A percentile compares a stretch with the other conserved stretches of the same genome.
phyloP scores from a whole-genome alignment of 1,284 basidiomycete species.

The Testicularia cyperi region DNA sequence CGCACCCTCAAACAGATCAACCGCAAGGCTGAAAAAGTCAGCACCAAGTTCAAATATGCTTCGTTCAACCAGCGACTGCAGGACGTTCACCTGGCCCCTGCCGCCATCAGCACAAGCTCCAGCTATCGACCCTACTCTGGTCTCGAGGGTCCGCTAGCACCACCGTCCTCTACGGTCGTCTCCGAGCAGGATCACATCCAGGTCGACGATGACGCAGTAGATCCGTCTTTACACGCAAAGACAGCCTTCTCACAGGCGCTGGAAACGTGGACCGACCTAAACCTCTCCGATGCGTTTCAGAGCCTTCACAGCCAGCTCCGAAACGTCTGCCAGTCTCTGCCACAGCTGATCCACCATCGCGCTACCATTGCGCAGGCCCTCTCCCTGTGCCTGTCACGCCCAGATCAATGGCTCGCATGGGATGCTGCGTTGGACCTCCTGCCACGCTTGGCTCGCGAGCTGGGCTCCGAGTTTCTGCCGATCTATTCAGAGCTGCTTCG shows the following conservation, averaged over 20 bases:
- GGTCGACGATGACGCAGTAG: conserved; percentile 7
- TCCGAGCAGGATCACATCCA: conserved; percentile 6
- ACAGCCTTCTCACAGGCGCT: conserved; percentile 49
- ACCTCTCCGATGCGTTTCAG: conserved; percentile 54
- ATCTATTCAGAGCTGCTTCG: conserved; percentile 45
- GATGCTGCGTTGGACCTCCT: conserved; percentile 56
- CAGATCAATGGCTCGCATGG: conserved; percentile 45
- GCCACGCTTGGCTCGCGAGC: conserved; percentile 56
- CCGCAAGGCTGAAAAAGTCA: conserved; percentile 32
- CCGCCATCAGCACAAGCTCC: conserved; percentile 33
- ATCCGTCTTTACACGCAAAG: conserved; percentile 34
- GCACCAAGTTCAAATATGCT: conserved; percentile 46
- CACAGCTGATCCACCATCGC: conserved; percentile 55
- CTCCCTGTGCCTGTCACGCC: conserved; percentile 12
- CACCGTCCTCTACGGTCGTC: conserved; percentile 9
- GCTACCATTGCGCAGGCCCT: conserved; percentile 31
- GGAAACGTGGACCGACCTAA: conserved; percentile 55
- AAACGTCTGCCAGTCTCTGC: conserved; percentile 44
- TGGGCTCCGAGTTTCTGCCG: conserved; percentile 55
- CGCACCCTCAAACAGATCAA: conserved; percentile 43
- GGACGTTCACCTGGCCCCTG: conserved; percentile 48
- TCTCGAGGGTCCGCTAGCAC: conserved; percentile 38
- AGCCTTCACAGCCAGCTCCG: conserved; percentile 35
- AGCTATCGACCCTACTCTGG: conserved; percentile 43
- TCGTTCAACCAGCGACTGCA: conserved; percentile 59